Evolutionary conservation across 2,329 filamentous ascomycete species (phyloP).

Genomic region (Scedosporium boydii): DNA sequence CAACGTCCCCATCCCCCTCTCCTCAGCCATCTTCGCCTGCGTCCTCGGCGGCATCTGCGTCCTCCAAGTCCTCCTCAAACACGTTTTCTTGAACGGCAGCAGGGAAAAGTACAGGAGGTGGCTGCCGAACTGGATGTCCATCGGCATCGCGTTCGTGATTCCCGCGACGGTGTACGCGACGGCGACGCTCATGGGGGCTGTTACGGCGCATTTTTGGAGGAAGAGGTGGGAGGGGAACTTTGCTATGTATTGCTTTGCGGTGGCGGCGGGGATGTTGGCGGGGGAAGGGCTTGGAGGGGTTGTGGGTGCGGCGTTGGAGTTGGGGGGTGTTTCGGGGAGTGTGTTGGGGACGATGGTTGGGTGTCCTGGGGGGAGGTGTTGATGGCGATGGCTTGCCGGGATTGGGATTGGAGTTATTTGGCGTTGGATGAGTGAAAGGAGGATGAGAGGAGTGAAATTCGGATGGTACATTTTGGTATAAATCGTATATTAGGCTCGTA

Average conservation of each 20-base stretch:
- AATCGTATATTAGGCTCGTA: background rate
- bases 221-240: constrained; percentile 39
- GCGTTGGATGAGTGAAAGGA: background rate
- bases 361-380: background rate
- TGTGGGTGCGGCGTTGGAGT: constrained; percentile 40
- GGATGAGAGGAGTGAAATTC: too few relatives aligned
- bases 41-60: constrained; percentile 41
- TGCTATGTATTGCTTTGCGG: constrained; percentile 46
- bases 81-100: constrained; percentile 40
- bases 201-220: constrained; percentile 42
- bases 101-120: constrained; percentile 46
- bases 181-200: constrained; percentile 47
- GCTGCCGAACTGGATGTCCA: constrained; percentile 54
- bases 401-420: background rate
- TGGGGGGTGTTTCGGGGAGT: constrained; percentile 14
- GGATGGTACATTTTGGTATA: background rate
- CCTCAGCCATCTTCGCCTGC: constrained; percentile 47
- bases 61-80: constrained; percentile 40
- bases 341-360: background rate
- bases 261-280: constrained; percentile 53
- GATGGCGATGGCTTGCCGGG: background rate
- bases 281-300: constrained; percentile 55
- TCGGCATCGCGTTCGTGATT: constrained; percentile 50
- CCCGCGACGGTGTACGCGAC: constrained; percentile 31
- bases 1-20: constrained; percentile 43